Conservation (phyloP, 176 grass and related monocot species). For the Oryza officinalis region DNA sequence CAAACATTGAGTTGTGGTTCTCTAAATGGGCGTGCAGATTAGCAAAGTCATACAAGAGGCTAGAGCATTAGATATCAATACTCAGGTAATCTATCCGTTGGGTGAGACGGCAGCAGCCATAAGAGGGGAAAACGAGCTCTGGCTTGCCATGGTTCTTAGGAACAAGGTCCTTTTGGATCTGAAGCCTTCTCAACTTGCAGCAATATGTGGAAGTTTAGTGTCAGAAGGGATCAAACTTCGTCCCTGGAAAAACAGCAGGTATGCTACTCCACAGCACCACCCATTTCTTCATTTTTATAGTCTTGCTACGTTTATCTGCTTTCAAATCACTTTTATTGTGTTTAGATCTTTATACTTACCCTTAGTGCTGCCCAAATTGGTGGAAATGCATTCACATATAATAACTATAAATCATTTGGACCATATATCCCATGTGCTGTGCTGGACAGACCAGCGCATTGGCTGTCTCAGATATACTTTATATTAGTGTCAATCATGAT, state of each 20-base stretch:
- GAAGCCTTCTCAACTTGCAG: conserved; percentile 91
- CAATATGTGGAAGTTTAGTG: conserved; percentile 96
- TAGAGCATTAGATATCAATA: conserved; percentile 88
- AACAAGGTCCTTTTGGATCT: conserved; percentile 90
- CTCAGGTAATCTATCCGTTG: conserved; percentile 88
- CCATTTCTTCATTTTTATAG: conserved; percentile 8
- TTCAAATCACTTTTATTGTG: conserved; percentile 33
- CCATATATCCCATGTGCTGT: background rate
- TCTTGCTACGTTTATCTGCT: background rate
- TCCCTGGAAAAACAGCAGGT: conserved; percentile 89
- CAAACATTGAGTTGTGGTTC: conserved; percentile 20
- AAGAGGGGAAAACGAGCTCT: conserved; percentile 93
- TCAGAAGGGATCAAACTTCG: conserved; percentile 98
- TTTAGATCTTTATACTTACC: conserved; percentile 20
- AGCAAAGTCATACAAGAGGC: conserved; percentile 96
- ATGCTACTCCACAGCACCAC: conserved; percentile 9
- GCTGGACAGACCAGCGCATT: background rate
- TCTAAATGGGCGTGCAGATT: conserved; percentile 61
- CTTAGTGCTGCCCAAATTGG: background rate
- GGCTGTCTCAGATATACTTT: conserved; percentile 31
- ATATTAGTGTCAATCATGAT: background rate
- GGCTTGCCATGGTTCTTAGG: conserved; percentile 91
- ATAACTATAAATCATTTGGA: conserved; percentile 11
- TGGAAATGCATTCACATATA: conserved; percentile 13
- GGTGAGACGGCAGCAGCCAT: conserved; percentile 92